Base-by-base conservation (phyloP, 2,329 filamentous ascomycete genomes). In the Trichoderma hamatum region DNA sequence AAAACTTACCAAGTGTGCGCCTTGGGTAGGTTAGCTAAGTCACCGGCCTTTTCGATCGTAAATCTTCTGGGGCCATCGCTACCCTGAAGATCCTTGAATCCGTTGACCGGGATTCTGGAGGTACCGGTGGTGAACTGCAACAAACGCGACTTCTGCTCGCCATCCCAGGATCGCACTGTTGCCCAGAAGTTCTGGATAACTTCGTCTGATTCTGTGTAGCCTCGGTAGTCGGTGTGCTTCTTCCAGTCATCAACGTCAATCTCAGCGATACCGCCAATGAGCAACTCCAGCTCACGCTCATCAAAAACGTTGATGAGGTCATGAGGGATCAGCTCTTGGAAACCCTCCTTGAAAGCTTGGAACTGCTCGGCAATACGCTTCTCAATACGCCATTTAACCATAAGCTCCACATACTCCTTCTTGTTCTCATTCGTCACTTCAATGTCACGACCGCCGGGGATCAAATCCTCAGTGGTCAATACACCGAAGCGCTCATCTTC, bases 201-300 rank as follows among this genome's bases (percentile, higher is more conserved):
- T 77, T 97, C 93, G 76, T 99, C 96, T 69, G 90, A 94, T 82
- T 99, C 96, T 11, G 96, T 97, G 86, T 99, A 99, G 67, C 96
- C 96, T 75, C 96, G 92, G 82, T 99, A 99, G 78, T 99, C 96
- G 58, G 96, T 99, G 83, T 99, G 96, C 85, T 99, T 99, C 91
- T 99, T 98, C 96, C 96, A 99, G 82, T 99, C 96, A 70, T 99
- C 96, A 19, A 99, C 95, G 77, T 99, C 96, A 74, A 99, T 99
- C 82, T 99, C 96, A n/a, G 96, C 96, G 75, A 99, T 99, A 86
- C 96, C 96, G 73, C 96, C 96, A 77, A 99, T 98, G 74, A 99
- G 86, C 74, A 99, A 83, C 82, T 99, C 96, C 59, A 99, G 85
- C 81, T 99, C 96, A 76, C 96, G 92, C 84, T 99, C 96, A 77